Evolutionary conservation across 345 rosid genomes (phyloP), one percentile per base, ranked within the genome.

Genomic region (Camelina laxa): DNA sequence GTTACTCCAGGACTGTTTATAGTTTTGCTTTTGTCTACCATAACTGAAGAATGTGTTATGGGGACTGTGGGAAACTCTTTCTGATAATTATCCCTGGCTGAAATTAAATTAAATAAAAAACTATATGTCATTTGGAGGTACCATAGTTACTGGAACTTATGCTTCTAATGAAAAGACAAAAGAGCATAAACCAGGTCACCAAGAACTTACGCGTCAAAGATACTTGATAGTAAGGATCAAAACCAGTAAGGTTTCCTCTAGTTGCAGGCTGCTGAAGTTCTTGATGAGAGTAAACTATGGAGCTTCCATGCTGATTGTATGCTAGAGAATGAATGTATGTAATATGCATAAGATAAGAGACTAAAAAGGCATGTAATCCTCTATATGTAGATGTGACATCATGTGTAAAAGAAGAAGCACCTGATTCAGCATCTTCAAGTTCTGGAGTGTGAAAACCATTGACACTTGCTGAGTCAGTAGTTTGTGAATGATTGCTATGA

Each of bases 351-450:
- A 39, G 79, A 76, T 75, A 68, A 77, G 74, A 42, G 31, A 42
- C 65, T 22, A 42, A 53, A 14, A 55, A 41, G 11, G n/a, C 9
- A 75, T 76, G 21, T 53, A 14, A 66, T 51, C 44, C 10, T 56
- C 53, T 62, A 76, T 17, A 16, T 53, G 56, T 27, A 9, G 50
- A 13, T 47, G 64, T 66, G 9, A 31, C 53, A 73, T 67, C 14
- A 27, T 30, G 57, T 39, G 22, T 19, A 59, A 58, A 74, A 64
- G 54, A 60, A 47, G 69, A 63, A 41, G 50, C 65, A 88, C 98
- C 96, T 85, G 98, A 91, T 81, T 94, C 93, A 49, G 84, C 91
- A 77, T 94, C 98, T 78, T 86, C 97, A 76, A 80, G 81, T 78
- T 88, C 95, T 36, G 95, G 85, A 42, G 90, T 83, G 20, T 83